Evolutionary conservation across 2,329 filamentous ascomycete species (phyloP), one percentile per base, ranked within the genome.

Genomic region (Drechslerella stenobrocha): DNA sequence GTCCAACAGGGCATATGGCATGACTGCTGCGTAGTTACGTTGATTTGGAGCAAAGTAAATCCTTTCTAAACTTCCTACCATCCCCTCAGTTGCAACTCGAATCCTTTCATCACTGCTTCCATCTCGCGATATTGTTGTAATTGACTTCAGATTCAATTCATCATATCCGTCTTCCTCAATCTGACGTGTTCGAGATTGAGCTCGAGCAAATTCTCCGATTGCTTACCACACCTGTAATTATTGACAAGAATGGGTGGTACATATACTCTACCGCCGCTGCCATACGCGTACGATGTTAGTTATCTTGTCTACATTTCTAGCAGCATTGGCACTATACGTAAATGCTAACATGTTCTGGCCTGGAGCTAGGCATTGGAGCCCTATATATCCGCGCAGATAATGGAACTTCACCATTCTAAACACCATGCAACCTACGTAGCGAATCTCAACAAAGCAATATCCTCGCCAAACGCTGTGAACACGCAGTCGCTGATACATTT

Each of bases 381-480:
- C 7, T 82, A 84, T 77, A 90, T 91, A 78, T 88, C 86, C 30
- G 80, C 79, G 72, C 83, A 89, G 76, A 91, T 90, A 76, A 91
- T 91, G 88, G 84, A 87, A 76, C 82, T 91, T 51, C 88, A 91
- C 76, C 87, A 91, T 78, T 78, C 79, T 76, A 89, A 89, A 78
- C 88, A 91, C 76, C 88, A 91, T 77, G 85, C 89, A 74, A 82
- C 88, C 30, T 91, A 91, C 76, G 83, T 91, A 70, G 87, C 81
- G 69, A 89, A 88, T 75, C 81, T 91, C 64, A 90, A 90, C 78
- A 80, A 79, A 58, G 84, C 85, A 0, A 78, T 89, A 52, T 77
- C 80, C 73, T 59, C 64, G 3, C 51, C 64, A 1, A 42, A 23
- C 2, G 32, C 64, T n/a, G 37, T 57, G 11, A 61, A 69, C n/a